Percentiles rank a stretch among this genome's conserved stretches.
phyloP scores from a whole-genome alignment of 768 basidiomycete genomes.

The Naganishia friedmannii region DNA sequence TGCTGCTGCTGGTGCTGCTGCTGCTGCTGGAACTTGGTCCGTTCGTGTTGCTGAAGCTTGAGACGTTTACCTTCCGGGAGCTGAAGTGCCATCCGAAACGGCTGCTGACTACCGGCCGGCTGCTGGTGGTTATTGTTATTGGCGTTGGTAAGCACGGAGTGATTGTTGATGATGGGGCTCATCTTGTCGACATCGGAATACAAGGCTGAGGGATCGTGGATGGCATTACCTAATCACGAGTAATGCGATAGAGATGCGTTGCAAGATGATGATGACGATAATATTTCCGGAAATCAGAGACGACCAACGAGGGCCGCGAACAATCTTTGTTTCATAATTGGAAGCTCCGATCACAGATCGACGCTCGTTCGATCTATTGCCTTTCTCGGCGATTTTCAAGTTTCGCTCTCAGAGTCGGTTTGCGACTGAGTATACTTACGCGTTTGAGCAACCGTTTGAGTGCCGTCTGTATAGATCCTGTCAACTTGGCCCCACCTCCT shows the following conservation, averaged over 20 bases:
- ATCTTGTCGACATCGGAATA: slow-evolving; percentile 15
- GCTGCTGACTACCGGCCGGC: not conserved
- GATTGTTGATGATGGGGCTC: slow-evolving; percentile 9
- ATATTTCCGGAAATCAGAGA: not conserved
- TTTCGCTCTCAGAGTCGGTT: slow-evolving; percentile 2
- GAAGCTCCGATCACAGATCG: slow-evolving; percentile 20
- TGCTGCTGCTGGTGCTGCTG: slow-evolving; percentile 10
- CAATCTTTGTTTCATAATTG: not conserved
- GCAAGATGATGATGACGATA: not conserved
- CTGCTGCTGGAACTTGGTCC: slow-evolving; percentile 14
- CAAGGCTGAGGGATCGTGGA: slow-evolving; percentile 4
- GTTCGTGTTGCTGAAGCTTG: slow-evolving; percentile 28
- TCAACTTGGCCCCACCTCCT: not conserved
- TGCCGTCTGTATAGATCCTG: not conserved
- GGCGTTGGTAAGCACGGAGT: not conserved
- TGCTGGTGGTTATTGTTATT: not conserved
- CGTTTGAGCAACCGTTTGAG: not conserved
- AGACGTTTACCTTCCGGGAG: slow-evolving; percentile 28
- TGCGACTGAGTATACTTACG: not conserved
- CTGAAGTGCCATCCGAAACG: slow-evolving; percentile 20
- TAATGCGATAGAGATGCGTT: not conserved
- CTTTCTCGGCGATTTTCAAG: not conserved
- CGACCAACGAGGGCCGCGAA: not conserved
- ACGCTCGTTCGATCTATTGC: not conserved
- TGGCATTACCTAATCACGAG: slow-evolving; percentile 4